A percentile compares a stretch with the other conserved stretches of the same genome.
These are phyloP conservation scores for Sporothrix schenckii DNA, from an alignment of 2,329 filamentous ascomycete genomes.

Conservation along the genomic window DNA sequence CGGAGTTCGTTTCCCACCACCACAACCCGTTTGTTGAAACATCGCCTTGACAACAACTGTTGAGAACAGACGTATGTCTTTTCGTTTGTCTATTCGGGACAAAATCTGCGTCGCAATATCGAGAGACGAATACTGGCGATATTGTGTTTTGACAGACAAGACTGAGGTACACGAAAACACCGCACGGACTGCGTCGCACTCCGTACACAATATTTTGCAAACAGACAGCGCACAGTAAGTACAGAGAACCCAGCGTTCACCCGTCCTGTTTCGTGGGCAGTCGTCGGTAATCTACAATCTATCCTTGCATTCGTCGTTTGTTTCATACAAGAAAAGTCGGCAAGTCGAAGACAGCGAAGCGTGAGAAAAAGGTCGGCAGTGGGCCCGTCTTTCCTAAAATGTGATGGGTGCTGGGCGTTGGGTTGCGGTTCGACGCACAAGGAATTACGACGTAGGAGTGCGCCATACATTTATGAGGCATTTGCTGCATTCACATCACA, in stretches of 20 bases:
- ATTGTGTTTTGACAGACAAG: neutral
- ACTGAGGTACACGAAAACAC: neutral
- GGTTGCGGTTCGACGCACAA: too few relatives aligned
- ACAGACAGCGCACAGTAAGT: neutral
- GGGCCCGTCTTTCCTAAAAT: conserved; percentile 26
- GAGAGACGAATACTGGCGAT: neutral
- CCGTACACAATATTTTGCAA: neutral
- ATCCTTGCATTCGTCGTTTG: conserved; percentile 8
- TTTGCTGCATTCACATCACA: neutral
- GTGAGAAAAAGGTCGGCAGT: neutral
- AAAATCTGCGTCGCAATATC: neutral
- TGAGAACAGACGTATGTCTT: neutral
- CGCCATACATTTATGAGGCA: neutral
- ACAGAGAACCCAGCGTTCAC: neutral
- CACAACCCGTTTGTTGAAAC: neutral
- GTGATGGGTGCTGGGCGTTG: neutral
- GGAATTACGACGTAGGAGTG: too few relatives aligned
- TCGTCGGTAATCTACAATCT: conserved; percentile 16
- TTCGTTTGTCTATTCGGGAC: conserved; percentile 5
- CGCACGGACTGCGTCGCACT: neutral
- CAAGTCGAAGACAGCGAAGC: neutral
- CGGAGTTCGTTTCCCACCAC: too few relatives aligned
- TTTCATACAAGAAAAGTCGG: conserved; percentile 1
- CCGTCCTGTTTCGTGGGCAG: neutral
- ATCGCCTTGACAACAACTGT: neutral